Base-by-base conservation (phyloP, 176 grass and related monocot genomes). In the Hyparrhenia diplandra region DNA sequence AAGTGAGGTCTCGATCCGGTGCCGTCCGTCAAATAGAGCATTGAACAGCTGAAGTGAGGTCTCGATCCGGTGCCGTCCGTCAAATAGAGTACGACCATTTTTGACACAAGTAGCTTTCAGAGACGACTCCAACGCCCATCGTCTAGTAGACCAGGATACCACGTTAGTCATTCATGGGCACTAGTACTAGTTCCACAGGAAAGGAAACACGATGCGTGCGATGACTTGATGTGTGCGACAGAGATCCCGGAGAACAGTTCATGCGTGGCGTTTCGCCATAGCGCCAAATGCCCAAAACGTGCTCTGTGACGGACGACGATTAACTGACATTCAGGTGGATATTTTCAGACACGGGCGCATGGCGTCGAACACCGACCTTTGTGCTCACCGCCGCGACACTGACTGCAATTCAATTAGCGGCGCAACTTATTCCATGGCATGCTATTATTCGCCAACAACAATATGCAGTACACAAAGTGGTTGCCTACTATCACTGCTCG, bases 331-430 rank as follows among this genome's bases (percentile, higher is more conserved):
- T 20, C 78, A 28, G 78, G 16, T 30, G 49, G 17, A 81, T 74
- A 74, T 74, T 75, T 81, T 81, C 79, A 45, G 79, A 75, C 49
- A 75, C 0, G 49, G 72, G 49, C 30, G 51, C 79, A 71, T 61
- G 67, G 79, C 36, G 16, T 31, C 0, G 27, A 54, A 24, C 45
- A n/a, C 27, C 39, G 11, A 30, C 69, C 69, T 69, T 1, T n/a
- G 2, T 5, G 3, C 24, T n/a, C 40, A 47, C 32, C 43, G 31
- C 57, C 10, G 13, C 24, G 69, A 74, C 57, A 62, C 16, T 43
- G 82, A 68, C 62, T 59, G 55, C 55, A 25, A 59, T 24, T 58
- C 55, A 24, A 55, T 9, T 10, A 54, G 51, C 51, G 51, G 20
- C 10, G 51, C 54, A 40, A 18, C 7, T 31, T 43, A 60, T 75